Evolutionary conservation across 2,329 filamentous ascomycete genomes (phyloP).

Genomic region (Epichloe elymi): DNA sequence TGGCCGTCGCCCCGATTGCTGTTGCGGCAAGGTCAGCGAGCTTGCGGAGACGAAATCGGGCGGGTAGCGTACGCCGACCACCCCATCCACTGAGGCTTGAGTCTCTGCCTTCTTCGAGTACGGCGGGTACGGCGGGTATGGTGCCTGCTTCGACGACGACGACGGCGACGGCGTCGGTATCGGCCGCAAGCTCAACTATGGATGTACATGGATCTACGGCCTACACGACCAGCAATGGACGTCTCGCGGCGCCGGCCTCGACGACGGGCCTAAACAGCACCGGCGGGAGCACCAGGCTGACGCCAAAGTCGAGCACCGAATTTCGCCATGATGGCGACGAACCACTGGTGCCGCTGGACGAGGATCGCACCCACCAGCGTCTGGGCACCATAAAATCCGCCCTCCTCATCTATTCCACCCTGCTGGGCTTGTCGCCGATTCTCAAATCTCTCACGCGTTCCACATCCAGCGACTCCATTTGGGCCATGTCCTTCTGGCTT

Average conservation of each 20-base stretch:
- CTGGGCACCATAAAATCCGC: constrained; percentile 84
- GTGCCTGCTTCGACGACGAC: constrained; percentile 13
- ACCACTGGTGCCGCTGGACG: constrained; percentile 19
- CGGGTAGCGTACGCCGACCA: constrained; percentile 25
- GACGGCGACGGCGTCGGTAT: constrained; percentile 9
- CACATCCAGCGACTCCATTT: constrained; percentile 88
- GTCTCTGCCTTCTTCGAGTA: constrained; percentile 11
- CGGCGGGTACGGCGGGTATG: constrained; percentile 9
- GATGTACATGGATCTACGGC: constrained; percentile 21
- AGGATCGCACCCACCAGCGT: constrained; percentile 34
- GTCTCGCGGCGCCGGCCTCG: constrained; percentile 35
- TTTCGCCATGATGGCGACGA: constrained; percentile 11
- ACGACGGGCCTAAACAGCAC: constrained; percentile 29
- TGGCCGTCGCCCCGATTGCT: not conserved
- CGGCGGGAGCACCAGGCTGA: constrained; percentile 7
- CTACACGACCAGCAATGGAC: constrained; percentile 17
- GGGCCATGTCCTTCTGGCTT: constrained; percentile 90
- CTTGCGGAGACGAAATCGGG: constrained; percentile 20
- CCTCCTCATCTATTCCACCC: constrained; percentile 79
- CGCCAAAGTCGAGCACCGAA: constrained; percentile 18
- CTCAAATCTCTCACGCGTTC: constrained; percentile 92
- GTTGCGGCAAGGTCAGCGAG: constrained; percentile 17
- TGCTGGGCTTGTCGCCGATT: constrained; percentile 86
- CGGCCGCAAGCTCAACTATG: constrained; percentile 33
- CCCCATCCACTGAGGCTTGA: constrained; percentile 16